Base-by-base conservation (phyloP, 192 early-diverging fungal genomes). In the Kickxella alabastrina region DNA sequence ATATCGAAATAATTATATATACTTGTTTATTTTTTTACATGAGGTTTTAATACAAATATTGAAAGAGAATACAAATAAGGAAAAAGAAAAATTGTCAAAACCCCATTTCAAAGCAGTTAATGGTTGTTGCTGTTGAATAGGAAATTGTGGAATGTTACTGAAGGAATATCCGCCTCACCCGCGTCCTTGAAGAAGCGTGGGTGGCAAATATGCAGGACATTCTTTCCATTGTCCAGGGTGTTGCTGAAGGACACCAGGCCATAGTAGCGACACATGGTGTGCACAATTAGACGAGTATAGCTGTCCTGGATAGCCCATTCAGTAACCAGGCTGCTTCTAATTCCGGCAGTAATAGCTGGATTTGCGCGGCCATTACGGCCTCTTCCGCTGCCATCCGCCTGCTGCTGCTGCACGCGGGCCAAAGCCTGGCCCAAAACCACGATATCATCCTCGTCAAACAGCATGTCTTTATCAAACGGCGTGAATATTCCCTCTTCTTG, bases 191-290 rank as follows among this genome's bases (percentile, higher is more conserved):
- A 73, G 45, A 73, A 61, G 39, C 51, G 49, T 10, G 69, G 63
- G 37, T 73, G 69, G 49, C 69, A 73, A 3, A 73, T 65, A 39
- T 66, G 69, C 38, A 73, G 47, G 4, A 65, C 59, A 19, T 31
- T 41, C 18, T 50, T 36, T 6, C 70, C 70, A 14, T 52, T 45
- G 13, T 66, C 63, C 14, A 49, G 31, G 9, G 60, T 63, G 18
- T 65, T 59, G 43, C 58, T 73, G 40, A 65, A 73, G 5, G 70
- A 73, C 10, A 73, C 70, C 34, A 73, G 42, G 4, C 70, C 70
- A 43, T 73, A 73, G 54, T 73, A 73, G 53, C 70, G 62, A 25
- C 70, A 73, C 70, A 73, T 73, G 21, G 54, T 66, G 32, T 73
- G 70, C 12, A 73, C 63, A 22, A 73, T 47, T 6, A 73, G 62